Evolutionary conservation across 306 rosid species (phyloP).

Genomic region (Lathyrus aphaca): DNA sequence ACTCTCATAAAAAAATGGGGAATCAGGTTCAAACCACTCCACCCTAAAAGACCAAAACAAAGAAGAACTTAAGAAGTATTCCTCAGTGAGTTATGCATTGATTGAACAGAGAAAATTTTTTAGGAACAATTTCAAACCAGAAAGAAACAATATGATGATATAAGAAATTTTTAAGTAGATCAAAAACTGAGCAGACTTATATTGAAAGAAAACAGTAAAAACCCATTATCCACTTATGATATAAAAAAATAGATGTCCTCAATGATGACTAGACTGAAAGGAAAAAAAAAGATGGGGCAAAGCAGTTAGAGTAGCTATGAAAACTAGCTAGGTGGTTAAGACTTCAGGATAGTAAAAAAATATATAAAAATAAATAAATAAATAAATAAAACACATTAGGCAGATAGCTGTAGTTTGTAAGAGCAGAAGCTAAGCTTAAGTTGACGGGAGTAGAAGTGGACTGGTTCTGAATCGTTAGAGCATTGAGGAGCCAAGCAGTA

Average conservation of each 20-base stretch:
- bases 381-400: background rate
- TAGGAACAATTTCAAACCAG: constrained; percentile 3
- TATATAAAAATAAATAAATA: background rate
- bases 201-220: constrained; percentile 10
- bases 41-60: constrained; percentile 12
- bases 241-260: background rate
- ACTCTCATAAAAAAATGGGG: constrained; percentile 14
- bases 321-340: constrained; percentile 1
- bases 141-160: constrained; percentile 1
- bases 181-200: background rate
- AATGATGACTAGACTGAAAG: background rate
- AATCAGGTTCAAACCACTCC: constrained; percentile 12
- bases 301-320: background rate
- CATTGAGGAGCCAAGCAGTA: constrained; percentile 1
- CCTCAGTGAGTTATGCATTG: constrained; percentile 1
- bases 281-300: background rate
- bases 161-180: background rate
- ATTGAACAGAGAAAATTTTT: background rate
- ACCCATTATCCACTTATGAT: background rate
- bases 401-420: background rate
- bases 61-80: constrained; percentile 15
- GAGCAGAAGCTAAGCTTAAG: background rate
- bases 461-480: background rate
- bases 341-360: background rate
- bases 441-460: constrained; percentile 4